phyloP scores from a whole-genome alignment of 805 yeast genomes.

The Candida hispaniensis region DNA sequence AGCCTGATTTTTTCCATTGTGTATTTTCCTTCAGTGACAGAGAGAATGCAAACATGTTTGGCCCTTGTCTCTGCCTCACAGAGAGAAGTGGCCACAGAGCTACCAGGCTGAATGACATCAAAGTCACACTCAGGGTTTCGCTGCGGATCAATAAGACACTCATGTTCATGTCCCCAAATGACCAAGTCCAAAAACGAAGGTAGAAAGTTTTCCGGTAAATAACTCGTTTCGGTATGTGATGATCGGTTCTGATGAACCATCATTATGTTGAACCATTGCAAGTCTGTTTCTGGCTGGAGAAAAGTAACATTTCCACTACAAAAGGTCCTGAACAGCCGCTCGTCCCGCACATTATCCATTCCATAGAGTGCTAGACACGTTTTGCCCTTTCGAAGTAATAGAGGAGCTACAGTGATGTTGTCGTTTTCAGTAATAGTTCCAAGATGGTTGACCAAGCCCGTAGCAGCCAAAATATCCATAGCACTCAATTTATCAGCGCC shows the following conservation, averaged over 20 bases:
- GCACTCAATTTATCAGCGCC: conserved; percentile 52
- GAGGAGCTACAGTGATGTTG: conserved; percentile 59
- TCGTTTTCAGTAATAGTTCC: conserved; percentile 74
- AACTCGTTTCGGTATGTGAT: conserved; percentile 67
- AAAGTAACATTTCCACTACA: conserved; percentile 72
- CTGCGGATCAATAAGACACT: conserved; percentile 65
- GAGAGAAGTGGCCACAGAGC: conserved; percentile 84
- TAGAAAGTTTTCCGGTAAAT: conserved; percentile 72
- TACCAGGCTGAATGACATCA: conserved; percentile 82
- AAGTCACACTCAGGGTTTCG: conserved; percentile 48
- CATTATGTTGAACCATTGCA: conserved; percentile 71
- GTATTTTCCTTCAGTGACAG: conserved; percentile 47
- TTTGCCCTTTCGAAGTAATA: conserved; percentile 69
- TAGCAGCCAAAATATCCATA: conserved; percentile 64
- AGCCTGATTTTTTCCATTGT: conserved; percentile 51
- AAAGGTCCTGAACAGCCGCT: conserved; percentile 71
- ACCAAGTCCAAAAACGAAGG: conserved; percentile 77
- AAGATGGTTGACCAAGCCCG: conserved; percentile 81
- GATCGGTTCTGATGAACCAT: conserved; percentile 89
- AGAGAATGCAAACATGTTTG: conserved; percentile 65
- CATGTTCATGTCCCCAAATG: conserved; percentile 98
- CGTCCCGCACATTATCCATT: conserved; percentile 79
- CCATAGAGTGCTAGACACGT: conserved; percentile 85
- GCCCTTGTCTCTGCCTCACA: conserved; percentile 72
- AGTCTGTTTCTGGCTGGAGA: conserved; percentile 49